Evolutionary conservation across 495 filamentous ascomycete genomes (phyloP).

Genomic region (Cladorrhinum samala): DNA sequence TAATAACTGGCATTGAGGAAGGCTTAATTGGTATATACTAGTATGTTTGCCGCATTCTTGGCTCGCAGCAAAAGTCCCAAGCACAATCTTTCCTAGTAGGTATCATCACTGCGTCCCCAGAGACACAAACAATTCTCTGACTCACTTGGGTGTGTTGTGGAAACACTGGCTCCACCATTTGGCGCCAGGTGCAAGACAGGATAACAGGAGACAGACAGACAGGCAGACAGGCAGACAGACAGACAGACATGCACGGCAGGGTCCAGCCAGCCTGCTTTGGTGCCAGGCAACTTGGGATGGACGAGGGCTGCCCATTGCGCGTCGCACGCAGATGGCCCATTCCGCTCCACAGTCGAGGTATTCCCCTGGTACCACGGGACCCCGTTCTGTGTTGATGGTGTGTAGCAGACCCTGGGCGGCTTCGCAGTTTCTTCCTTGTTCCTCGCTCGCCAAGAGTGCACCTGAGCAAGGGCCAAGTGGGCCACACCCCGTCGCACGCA

Average conservation of each 20-base stretch:
- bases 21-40: too few relatives aligned
- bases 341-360: slow-evolving; percentile 21
- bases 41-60: too few relatives aligned
- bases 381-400: slow-evolving; percentile 10
- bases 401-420: slow-evolving; percentile 14
- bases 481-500: not conserved
- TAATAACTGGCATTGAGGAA: not conserved
- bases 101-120: not conserved
- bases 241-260: too few relatives aligned
- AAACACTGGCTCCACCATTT: too few relatives aligned
- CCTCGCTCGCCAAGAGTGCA: slow-evolving; percentile 12
- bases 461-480: slow-evolving; percentile 12
- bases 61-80: too few relatives aligned
- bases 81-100: too few relatives aligned
- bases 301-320: slow-evolving; percentile 4
- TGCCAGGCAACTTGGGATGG: slow-evolving; percentile 16
- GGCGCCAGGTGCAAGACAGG: slow-evolving; percentile 10
- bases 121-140: not conserved
- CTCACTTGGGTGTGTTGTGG: slow-evolving; percentile 8
- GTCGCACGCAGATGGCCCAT: slow-evolving; percentile 14
- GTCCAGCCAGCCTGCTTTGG: too few relatives aligned
- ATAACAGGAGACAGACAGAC: too few relatives aligned
- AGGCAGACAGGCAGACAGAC: too few relatives aligned
- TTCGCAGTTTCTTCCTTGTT: slow-evolving; percentile 8
- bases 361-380: slow-evolving; percentile 20